Percentiles rank a stretch among this genome's conserved stretches.
Evolutionary conservation across 2,329 filamentous ascomycete species (phyloP).

Genomic region (Cyphellophora europaea): DNA sequence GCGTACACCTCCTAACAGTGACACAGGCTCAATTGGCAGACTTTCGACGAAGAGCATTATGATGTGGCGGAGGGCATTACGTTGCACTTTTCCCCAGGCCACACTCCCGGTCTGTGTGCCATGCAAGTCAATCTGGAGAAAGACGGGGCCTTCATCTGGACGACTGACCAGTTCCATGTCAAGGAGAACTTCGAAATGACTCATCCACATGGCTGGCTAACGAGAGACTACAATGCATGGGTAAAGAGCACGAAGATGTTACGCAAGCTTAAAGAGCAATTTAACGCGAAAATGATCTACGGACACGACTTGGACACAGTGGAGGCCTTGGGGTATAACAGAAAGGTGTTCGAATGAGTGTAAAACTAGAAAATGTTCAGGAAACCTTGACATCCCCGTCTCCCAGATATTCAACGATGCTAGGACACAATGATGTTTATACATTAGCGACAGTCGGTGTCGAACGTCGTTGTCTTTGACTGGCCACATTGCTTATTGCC

Average conservation of each 20-base stretch:
- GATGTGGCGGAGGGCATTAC: conserved; percentile 32
- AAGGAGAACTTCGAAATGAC: conserved; percentile 28
- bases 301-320: conserved; percentile 22
- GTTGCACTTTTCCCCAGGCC: conserved; percentile 27
- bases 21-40: conserved; percentile 39
- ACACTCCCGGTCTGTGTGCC: conserved; percentile 26
- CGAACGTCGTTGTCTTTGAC: too few relatives aligned
- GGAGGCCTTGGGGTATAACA: not conserved
- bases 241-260: conserved; percentile 26
- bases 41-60: conserved; percentile 29
- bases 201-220: conserved; percentile 27
- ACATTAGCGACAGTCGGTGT: too few relatives aligned
- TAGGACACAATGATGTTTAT: too few relatives aligned
- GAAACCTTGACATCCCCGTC: too few relatives aligned
- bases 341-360: conserved; percentile 1
- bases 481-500: too few relatives aligned
- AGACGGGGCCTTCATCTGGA: conserved; percentile 31
- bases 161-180: conserved; percentile 31
- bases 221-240: conserved; percentile 29
- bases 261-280: conserved; percentile 22
- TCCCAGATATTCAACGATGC: too few relatives aligned
- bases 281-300: conserved; percentile 24
- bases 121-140: conserved; percentile 29
- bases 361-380: not conserved
- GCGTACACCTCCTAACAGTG: too few relatives aligned